Conservation (phyloP, 2,329 filamentous ascomycete species). For the Fusarium tricinctum region DNA sequence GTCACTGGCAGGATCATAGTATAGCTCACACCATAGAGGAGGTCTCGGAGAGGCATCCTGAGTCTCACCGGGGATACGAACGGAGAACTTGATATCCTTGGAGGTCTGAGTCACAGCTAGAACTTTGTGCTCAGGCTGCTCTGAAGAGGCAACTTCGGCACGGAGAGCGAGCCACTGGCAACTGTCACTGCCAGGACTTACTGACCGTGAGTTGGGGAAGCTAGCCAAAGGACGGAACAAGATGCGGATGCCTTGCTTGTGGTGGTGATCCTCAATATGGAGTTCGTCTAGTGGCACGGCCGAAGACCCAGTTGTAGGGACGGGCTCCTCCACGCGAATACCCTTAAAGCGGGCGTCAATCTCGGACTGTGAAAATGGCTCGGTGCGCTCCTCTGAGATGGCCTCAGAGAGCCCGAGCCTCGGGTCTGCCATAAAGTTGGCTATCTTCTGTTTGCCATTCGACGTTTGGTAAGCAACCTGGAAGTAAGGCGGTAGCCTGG, state of each 20-base stretch:
- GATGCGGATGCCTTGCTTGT: conserved; percentile 69
- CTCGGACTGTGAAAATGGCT: conserved; percentile 70
- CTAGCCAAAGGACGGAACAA: conserved; percentile 68
- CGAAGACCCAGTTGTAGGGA: conserved; percentile 56
- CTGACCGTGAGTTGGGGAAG: conserved; percentile 65
- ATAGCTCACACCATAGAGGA: conserved; percentile 71
- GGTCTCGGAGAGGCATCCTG: conserved; percentile 60
- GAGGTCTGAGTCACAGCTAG: conserved; percentile 72
- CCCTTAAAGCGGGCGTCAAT: conserved; percentile 64
- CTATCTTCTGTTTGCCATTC: conserved; percentile 50
- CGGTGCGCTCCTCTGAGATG: conserved; percentile 66
- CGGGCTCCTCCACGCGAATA: conserved; percentile 61
- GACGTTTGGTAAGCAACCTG: conserved; percentile 48
- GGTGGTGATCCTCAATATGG: conserved; percentile 65
- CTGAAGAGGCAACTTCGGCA: conserved; percentile 65
- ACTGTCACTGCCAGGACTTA: conserved; percentile 69
- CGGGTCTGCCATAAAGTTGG: conserved; percentile 62
- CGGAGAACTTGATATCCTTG: conserved; percentile 72
- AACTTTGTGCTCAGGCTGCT: conserved; percentile 69
- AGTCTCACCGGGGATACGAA: conserved; percentile 66
- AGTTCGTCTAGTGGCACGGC: conserved; percentile 68
- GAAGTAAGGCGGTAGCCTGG: conserved; percentile 30
- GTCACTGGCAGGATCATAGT: conserved; percentile 71
- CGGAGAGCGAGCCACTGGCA: conserved; percentile 70
- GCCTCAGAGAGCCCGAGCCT: conserved; percentile 57